phyloP scores from a whole-genome alignment of 257 asterid species.

The Perilla frutescens region DNA sequence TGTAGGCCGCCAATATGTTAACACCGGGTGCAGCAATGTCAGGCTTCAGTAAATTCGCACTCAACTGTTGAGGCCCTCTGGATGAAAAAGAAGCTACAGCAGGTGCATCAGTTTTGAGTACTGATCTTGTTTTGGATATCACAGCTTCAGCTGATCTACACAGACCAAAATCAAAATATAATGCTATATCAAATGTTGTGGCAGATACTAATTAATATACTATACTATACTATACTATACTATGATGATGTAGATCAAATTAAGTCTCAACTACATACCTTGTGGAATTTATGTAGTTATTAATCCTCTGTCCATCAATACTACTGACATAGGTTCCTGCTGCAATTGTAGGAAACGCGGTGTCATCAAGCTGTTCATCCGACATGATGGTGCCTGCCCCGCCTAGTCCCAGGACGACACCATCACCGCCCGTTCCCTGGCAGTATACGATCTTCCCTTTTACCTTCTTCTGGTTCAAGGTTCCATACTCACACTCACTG shows the following conservation, averaged over 20 bases:
- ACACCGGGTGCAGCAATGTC: conserved; percentile 90
- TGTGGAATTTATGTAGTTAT: conserved; percentile 65
- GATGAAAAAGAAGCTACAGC: conserved; percentile 71
- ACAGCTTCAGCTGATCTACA: conserved; percentile 61
- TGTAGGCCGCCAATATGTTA: conserved; percentile 69
- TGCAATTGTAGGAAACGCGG: conserved; percentile 35
- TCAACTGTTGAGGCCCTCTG: conserved; percentile 68
- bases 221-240: not conserved
- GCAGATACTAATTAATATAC: not conserved
- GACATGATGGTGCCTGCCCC: conserved; percentile 65
- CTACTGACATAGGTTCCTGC: conserved; percentile 46
- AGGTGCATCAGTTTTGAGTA: conserved; percentile 46
- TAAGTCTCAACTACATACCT: conserved; percentile 39
- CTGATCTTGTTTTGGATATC: conserved; percentile 51
- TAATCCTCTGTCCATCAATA: conserved; percentile 46
- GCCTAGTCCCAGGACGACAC: conserved; percentile 36
- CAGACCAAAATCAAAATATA: not conserved
- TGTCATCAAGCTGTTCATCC: conserved; percentile 32
- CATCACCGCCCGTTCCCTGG: conserved; percentile 40
- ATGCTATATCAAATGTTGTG: no score
- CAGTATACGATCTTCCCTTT: conserved; percentile 72
- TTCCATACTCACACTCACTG: conserved; percentile 59
- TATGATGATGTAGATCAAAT: not conserved
- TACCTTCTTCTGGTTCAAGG: conserved; percentile 51
- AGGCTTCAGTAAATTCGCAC: conserved; percentile 79